These are phyloP conservation scores for Lepiota venenata DNA, from an alignment of 768 basidiomycete genomes.

Conservation along the genomic window DNA sequence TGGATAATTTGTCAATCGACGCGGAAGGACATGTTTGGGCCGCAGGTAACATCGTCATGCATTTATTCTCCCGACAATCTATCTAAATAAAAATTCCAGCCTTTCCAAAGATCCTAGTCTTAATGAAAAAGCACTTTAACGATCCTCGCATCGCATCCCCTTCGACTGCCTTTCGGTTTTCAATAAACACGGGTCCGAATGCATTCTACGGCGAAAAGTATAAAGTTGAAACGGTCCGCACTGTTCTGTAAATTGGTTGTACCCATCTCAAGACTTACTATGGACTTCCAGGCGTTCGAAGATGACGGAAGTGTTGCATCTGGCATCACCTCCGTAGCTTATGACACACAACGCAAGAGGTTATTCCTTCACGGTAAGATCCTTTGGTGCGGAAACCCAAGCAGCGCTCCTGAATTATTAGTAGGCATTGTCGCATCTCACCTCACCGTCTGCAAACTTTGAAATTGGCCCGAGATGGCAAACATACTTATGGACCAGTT, in stretches of 20 bases:
- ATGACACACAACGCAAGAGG: constrained; percentile 45
- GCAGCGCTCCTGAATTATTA: neutral
- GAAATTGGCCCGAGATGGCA: constrained; percentile 1
- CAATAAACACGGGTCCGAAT: constrained; percentile 46
- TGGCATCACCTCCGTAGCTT: constrained; percentile 52
- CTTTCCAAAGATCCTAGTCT: constrained; percentile 37
- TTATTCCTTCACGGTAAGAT: constrained; percentile 59
- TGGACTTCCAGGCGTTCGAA: constrained; percentile 53
- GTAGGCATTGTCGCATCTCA: constrained; percentile 28
- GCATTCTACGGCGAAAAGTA: constrained; percentile 61
- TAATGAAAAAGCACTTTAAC: constrained; percentile 33
- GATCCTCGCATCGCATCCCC: constrained; percentile 41
- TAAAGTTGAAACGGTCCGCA: constrained; percentile 50
- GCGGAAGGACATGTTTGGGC: constrained; percentile 58
- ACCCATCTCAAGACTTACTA: constrained; percentile 4
- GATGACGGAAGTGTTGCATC: constrained; percentile 59
- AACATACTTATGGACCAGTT: neutral
- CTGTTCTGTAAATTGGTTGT: neutral
- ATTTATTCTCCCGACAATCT: neutral
- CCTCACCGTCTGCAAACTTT: constrained; percentile 28
- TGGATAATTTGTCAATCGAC: constrained; percentile 66
- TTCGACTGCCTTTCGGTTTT: constrained; percentile 48
- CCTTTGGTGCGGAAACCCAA: neutral
- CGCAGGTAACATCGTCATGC: constrained; percentile 38
- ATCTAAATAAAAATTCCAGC: constrained; percentile 24